phyloP scores from a whole-genome alignment of 2,329 filamentous ascomycete genomes.

The Simplicillium sp. region DNA sequence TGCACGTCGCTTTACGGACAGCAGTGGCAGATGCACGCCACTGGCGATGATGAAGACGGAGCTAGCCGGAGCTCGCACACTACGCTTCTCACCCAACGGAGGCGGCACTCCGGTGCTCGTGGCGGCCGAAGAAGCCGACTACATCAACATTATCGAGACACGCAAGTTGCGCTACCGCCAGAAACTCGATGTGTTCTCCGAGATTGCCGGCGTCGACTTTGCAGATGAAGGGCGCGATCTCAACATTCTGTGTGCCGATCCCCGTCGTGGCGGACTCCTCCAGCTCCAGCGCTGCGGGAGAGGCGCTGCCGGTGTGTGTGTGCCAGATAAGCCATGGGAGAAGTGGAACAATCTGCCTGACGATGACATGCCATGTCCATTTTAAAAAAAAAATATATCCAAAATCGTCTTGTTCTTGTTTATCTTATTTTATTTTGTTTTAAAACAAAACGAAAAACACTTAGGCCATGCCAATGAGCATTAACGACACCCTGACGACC shows the following conservation, averaged over 20 bases:
- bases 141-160: constrained; percentile 61
- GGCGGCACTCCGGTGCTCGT: constrained; percentile 58
- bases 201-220: constrained; percentile 60
- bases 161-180: constrained; percentile 56
- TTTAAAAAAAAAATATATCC: too few relatives aligned
- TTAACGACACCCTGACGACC: too few relatives aligned
- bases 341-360: too few relatives aligned
- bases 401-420: too few relatives aligned
- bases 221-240: constrained; percentile 58
- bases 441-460: too few relatives aligned
- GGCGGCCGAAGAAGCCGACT: constrained; percentile 68
- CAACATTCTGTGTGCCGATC: constrained; percentile 59
- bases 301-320: constrained; percentile 3
- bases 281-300: constrained; percentile 42
- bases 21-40: constrained; percentile 35
- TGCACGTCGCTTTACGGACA: constrained; percentile 56
- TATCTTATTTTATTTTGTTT: too few relatives aligned
- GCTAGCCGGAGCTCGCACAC: constrained; percentile 58
- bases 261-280: constrained; percentile 55
- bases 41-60: constrained; percentile 50
- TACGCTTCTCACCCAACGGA: constrained; percentile 64
- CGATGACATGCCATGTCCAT: too few relatives aligned
- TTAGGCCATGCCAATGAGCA: too few relatives aligned
- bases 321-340: too few relatives aligned
- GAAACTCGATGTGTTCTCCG: constrained; percentile 64